Evolutionary conservation across 2,329 filamentous ascomycete genomes (phyloP), one percentile per base, ranked within the genome.

Genomic region (Coccinonectria pachysandricola): DNA sequence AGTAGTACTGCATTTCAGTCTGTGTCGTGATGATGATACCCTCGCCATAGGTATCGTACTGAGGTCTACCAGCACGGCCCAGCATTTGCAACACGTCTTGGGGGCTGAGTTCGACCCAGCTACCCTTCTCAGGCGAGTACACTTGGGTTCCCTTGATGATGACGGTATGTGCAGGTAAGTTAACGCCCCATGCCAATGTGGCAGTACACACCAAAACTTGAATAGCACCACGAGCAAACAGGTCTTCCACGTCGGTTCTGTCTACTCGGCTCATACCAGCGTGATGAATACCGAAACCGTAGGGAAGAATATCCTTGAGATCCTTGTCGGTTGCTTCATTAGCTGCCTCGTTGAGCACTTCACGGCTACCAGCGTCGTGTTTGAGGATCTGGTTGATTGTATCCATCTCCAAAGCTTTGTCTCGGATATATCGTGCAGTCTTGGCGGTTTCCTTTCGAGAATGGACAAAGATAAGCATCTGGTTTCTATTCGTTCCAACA

Each of bases 51-150:
- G 86, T 95, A 52, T 98, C 91, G 50, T 85, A 98, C 49, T 98
- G 92, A 15, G 91, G 91, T 41, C 91, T 76, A 52, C 91, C 91
- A 28, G 91, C 92, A 68, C 91, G 86, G 49, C 91, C 91, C 46
- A 98, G 75, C 92, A 98, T 98, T 55, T 98, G 91, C 26, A 98
- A 66, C 18, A 98, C 88, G 59, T 98, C 91, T 53, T 98, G 91
- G 8, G 91, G 91, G 48, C 87, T 95, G 28, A 98, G 60, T 53
- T 98, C 92, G 12, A 98, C 87, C 88, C 91, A 98, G 54, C 83
- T 91, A 62, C 91, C 91, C 62, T 95, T 96, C 53, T 98, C 91
- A 0, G 91, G 91, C 0, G 91, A 96, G 59, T 98, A 98, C 12
- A 98, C 80, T 49, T 94, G 86, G 1, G 91, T 98, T 29, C 91